Percentiles rank a stretch among this genome's conserved stretches.
These are phyloP conservation scores for Exsudoporus frostii DNA, from an alignment of 768 basidiomycete species.

Conservation along the genomic window DNA sequence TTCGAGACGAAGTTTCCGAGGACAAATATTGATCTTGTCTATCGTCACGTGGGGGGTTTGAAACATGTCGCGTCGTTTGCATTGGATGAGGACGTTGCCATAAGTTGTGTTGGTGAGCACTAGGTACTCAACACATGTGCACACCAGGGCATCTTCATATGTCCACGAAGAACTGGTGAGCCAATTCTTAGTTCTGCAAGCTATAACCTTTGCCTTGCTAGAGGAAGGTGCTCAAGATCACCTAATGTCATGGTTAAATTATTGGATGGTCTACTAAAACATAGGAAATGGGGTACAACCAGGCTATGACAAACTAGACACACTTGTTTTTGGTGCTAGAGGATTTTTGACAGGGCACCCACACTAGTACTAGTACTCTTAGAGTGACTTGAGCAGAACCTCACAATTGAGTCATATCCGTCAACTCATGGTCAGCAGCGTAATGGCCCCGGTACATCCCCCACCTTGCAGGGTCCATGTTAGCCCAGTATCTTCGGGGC, in stretches of 20 bases:
- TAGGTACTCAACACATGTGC: too few species aligned
- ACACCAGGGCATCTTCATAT: background rate
- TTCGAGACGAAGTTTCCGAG: background rate
- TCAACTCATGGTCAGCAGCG: background rate
- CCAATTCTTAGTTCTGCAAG: background rate
- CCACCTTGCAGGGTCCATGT: background rate
- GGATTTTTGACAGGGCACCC: background rate
- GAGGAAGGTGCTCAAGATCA: background rate
- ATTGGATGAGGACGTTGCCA: background rate
- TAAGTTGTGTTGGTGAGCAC: too few species aligned
- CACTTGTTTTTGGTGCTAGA: background rate
- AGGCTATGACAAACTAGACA: background rate
- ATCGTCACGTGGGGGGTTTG: background rate
- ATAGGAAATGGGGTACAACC: background rate
- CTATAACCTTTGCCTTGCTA: background rate
- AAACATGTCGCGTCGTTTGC: background rate
- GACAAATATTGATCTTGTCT: background rate
- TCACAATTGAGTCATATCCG: background rate
- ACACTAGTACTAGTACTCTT: too few species aligned
- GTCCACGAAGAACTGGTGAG: background rate
- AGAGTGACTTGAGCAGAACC: background rate
- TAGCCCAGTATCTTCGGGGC: background rate
- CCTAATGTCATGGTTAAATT: background rate
- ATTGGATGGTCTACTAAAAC: background rate
- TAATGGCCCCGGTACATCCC: too few species aligned